phyloP scores from a whole-genome alignment of 78 protist species.

The Dictyostelium brefeldianum region DNA sequence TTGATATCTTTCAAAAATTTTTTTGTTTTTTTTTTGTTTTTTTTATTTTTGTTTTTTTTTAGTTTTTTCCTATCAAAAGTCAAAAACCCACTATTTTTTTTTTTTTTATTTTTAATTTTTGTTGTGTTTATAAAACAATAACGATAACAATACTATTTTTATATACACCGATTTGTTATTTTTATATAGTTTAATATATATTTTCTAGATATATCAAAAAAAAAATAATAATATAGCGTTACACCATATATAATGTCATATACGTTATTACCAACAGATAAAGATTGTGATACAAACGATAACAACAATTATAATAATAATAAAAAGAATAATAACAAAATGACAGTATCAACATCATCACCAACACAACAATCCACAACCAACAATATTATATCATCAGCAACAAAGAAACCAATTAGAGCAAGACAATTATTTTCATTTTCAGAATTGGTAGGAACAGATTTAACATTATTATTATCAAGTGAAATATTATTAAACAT shows the following conservation, averaged over 20 bases:
- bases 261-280: slow-evolving; percentile 14
- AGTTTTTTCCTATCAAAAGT: too few species aligned
- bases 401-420: not conserved
- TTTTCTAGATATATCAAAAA: not conserved
- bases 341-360: not conserved
- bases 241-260: slow-evolving; percentile 20
- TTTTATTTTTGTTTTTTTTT: too few species aligned
- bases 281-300: not conserved
- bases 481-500: slow-evolving; percentile 11
- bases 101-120: too few species aligned
- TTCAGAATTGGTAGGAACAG: slow-evolving; percentile 69
- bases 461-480: slow-evolving; percentile 53
- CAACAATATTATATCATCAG: not conserved
- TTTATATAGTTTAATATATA: too few species aligned
- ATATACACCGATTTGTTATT: too few species aligned
- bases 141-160: too few species aligned
- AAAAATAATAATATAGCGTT: not conserved
- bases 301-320: not conserved
- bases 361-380: not conserved
- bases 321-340: not conserved
- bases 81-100: too few species aligned
- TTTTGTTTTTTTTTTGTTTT: too few species aligned
- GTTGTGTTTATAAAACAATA: too few species aligned
- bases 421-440: slow-evolving; percentile 64
- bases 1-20: too few species aligned